Conservation (phyloP, 179 eudicot species). For the Silene noctiflora region DNA sequence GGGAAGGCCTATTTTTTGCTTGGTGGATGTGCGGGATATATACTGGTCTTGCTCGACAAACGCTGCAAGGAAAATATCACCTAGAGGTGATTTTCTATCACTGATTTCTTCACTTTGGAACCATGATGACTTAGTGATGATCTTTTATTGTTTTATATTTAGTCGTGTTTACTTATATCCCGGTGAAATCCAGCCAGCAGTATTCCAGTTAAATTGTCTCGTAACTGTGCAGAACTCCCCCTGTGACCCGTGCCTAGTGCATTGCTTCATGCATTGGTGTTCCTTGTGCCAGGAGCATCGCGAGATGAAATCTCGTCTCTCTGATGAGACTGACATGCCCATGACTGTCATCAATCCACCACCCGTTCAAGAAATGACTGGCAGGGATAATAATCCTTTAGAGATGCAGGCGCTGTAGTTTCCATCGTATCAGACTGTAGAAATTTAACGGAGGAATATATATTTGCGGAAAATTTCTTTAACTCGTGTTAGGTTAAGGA, state of each 20-base stretch:
- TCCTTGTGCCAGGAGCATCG: constrained; percentile 98
- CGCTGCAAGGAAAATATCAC: constrained; percentile 84
- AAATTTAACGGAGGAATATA: constrained; percentile 17
- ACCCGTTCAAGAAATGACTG: constrained; percentile 80
- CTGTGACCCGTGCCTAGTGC: constrained; percentile 87
- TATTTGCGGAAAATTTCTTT: constrained; percentile 16
- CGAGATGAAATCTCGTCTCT: constrained; percentile 86
- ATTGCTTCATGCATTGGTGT: constrained; percentile 98
- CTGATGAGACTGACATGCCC: constrained; percentile 49
- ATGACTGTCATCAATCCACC: constrained; percentile 85
- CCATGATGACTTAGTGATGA: not conserved
- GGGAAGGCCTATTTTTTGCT: constrained; percentile 72
- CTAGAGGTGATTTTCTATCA: constrained; percentile 54
- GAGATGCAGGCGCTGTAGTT: constrained; percentile 80
- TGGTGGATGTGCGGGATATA: constrained; percentile 99
- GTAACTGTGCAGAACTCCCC: constrained; percentile 73
- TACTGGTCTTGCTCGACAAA: constrained; percentile 73
- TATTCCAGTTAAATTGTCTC: not conserved
- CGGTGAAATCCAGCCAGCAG: too few relatives aligned
- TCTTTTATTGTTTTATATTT: not conserved
- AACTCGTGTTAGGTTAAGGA: constrained; percentile 2
- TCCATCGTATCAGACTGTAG: constrained; percentile 11
- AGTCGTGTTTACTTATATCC: not conserved
- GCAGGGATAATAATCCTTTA: constrained; percentile 37
- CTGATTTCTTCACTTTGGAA: constrained; percentile 3